Base-by-base conservation (phyloP, 2,329 filamentous ascomycete genomes). In the Xenoacremonium recifei region DNA sequence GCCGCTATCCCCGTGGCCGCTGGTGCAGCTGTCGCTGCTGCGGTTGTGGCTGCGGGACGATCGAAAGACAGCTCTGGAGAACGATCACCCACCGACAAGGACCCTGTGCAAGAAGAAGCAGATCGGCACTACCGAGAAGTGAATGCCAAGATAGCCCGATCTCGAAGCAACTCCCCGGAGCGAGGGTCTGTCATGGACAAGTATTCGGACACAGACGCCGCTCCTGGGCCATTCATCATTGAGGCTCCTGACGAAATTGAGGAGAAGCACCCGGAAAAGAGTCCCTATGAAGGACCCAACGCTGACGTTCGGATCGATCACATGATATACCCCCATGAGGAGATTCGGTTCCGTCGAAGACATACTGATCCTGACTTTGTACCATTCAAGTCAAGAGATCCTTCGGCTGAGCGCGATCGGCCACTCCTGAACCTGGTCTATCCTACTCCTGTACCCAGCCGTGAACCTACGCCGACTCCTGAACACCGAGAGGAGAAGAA, bases 301-400 rank as follows among this genome's bases (percentile, higher is more conserved):
- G 81, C 81, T n/a, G 81, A 85, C 58, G 79, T 84, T 39, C 69
- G 67, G 38, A 76, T 83, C 44, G 80, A 84, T 56, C 75, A 82
- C 51, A 63, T 76, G 45, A 71, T 84, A 47, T 68, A 72, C 39
- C 81, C 81, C 5, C 60, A 61, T 30, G 75, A 83, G 21, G 61
- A 80, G 40, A 48, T 61, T 44, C 60, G 58, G 32, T 67, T 72
- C 56, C 51, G 60, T 9, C 53, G 60, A 15, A 48, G 35, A 15
- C 49, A 46, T 23, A 55, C 51, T 42, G 31, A 61, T 53, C 25
- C 57, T 47, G 42, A 60, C 47, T 27, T 48, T 4, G 60, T 66
- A 4, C 36, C 62, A 15, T 75, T 74, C 51, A 65, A 57, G 43
- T 67, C 71, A 16, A 69, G 75, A 27, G 77, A 81, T 43, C 72